Evolutionary conservation across 2,329 filamentous ascomycete genomes (phyloP).

Genomic region (Stromatinia cepivora): DNA sequence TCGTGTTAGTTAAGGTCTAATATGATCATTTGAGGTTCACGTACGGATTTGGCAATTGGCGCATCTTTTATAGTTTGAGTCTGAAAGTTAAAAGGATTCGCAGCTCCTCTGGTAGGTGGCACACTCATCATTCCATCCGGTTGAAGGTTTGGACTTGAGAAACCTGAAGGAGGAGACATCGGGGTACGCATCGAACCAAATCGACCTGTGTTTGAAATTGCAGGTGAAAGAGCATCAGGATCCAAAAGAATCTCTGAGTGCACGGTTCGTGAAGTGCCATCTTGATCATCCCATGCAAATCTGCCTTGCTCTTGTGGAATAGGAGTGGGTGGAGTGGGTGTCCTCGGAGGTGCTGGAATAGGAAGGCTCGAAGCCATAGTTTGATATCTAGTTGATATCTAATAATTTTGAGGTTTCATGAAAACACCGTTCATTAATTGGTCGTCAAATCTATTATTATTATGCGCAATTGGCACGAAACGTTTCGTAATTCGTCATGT

Average conservation of each 20-base stretch:
- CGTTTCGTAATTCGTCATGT: conserved; percentile 15
- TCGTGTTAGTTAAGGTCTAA: conserved; percentile 15
- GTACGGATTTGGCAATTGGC: conserved; percentile 72
- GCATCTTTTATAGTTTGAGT: conserved; percentile 74
- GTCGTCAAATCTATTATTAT: conserved; percentile 5
- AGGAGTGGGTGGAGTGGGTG: conserved; percentile 61
- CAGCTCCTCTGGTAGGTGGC: conserved; percentile 37
- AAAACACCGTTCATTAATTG: conserved; percentile 14
- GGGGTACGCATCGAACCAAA: conserved; percentile 43
- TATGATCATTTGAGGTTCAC: conserved; percentile 36
- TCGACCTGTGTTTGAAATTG: conserved; percentile 32
- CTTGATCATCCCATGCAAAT: conserved; percentile 14
- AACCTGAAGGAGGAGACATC: conserved; percentile 34
- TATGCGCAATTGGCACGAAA: conserved; percentile 5
- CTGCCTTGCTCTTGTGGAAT: conserved; percentile 43
- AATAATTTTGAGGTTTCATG: conserved; percentile 8
- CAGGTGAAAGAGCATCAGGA: conserved; percentile 49
- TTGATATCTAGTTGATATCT: conserved; percentile 23
- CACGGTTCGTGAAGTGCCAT: conserved; percentile 31
- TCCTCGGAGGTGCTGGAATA: conserved; percentile 60
- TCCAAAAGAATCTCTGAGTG: conserved; percentile 43
- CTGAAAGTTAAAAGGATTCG: conserved; percentile 92
- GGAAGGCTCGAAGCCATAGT: conserved; percentile 59
- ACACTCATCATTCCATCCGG: conserved; percentile 40
- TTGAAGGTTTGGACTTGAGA: conserved; percentile 27